phyloP scores from a whole-genome alignment of 495 filamentous ascomycete species.

The Neurospora terricola region DNA sequence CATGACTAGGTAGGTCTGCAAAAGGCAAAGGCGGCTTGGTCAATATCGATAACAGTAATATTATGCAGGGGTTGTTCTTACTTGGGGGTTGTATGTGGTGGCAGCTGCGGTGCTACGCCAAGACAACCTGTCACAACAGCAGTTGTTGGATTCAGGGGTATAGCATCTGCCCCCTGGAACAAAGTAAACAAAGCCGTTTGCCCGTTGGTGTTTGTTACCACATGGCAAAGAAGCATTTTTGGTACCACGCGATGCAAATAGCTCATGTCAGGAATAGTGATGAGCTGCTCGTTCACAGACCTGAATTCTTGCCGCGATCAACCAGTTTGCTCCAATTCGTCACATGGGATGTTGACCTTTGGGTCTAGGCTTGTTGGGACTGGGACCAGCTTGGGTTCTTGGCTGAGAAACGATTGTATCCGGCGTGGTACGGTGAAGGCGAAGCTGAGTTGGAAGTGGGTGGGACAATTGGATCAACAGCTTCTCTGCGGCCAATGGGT shows the following conservation, averaged over 20 bases:
- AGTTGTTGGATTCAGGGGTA: background rate
- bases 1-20: background rate
- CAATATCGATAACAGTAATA: background rate
- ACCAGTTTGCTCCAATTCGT: background rate
- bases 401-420: background rate
- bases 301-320: background rate
- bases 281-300: background rate
- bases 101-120: background rate
- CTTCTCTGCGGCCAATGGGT: background rate
- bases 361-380: background rate
- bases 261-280: background rate
- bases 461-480: background rate
- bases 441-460: background rate
- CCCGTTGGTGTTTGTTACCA: background rate
- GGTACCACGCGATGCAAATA: background rate
- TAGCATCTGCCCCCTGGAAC: background rate
- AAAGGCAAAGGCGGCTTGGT: background rate
- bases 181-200: background rate
- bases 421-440: background rate
- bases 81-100: background rate
- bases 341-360: background rate
- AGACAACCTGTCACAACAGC: background rate
- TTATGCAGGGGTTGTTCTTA: background rate
- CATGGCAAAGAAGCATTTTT: background rate
- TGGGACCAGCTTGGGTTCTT: background rate